Percentiles rank a stretch among this genome's conserved stretches.
Evolutionary conservation across 495 filamentous ascomycete species (phyloP).

Genomic region (Penicillium samsonianum): DNA sequence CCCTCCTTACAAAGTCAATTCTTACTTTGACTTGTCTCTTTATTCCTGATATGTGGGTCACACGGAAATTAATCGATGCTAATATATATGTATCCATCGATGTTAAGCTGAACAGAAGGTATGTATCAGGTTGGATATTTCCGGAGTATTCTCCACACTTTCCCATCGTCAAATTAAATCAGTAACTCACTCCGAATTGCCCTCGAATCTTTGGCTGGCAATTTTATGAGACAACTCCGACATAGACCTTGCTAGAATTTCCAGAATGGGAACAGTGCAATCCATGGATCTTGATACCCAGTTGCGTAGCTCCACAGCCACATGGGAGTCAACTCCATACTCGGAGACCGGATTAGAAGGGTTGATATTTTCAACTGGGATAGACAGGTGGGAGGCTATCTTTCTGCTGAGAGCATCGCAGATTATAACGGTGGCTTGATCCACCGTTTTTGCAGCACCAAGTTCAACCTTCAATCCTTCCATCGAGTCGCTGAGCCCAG

Average conservation of each 20-base stretch:
- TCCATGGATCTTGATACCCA: slow-evolving; percentile 36
- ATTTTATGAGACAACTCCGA: slow-evolving; percentile 25
- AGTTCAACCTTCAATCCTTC: slow-evolving; percentile 27
- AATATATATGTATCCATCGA: too few relatives aligned
- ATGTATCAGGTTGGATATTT: too few relatives aligned
- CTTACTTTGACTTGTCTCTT: too few relatives aligned
- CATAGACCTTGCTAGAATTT: slow-evolving; percentile 30
- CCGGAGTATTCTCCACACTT: too few relatives aligned
- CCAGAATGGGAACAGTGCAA: slow-evolving; percentile 26
- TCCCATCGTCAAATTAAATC: too few relatives aligned
- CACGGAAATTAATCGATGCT: too few relatives aligned
- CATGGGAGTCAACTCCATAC: slow-evolving; percentile 49
- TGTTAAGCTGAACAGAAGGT: too few relatives aligned
- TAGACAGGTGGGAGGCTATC: slow-evolving; percentile 29
- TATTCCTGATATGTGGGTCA: too few relatives aligned
- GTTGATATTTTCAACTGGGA: slow-evolving; percentile 43
- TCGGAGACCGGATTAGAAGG: slow-evolving; percentile 30
- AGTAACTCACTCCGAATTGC: not conserved
- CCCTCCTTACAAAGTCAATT: too few relatives aligned
- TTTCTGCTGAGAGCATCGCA: slow-evolving; percentile 26
- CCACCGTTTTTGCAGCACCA: slow-evolving; percentile 20
- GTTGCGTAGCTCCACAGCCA: slow-evolving; percentile 48
- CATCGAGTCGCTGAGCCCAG: not conserved
- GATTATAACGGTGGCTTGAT: slow-evolving; percentile 30
- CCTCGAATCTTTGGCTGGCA: slow-evolving; percentile 9